Percentiles rank a stretch among this genome's conserved stretches.
phyloP scores from a whole-genome alignment of 2,329 filamentous ascomycete genomes.

The Remersonia thermophila region DNA sequence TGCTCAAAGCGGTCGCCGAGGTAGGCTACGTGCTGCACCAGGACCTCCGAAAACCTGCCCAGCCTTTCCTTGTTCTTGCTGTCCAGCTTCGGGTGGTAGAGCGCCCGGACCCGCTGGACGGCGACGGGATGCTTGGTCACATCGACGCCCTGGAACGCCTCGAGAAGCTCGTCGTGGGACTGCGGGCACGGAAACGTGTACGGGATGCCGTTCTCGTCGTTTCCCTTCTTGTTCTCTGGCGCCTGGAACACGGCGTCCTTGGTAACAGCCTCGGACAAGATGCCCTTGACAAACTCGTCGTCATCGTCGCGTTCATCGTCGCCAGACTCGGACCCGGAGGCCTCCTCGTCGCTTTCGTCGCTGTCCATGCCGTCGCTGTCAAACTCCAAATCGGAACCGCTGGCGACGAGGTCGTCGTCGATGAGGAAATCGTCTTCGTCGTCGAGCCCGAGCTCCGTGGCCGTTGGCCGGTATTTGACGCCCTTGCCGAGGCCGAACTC shows the following conservation, averaged over 20 bases:
- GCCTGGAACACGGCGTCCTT: conserved; percentile 39
- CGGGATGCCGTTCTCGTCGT: conserved; percentile 49
- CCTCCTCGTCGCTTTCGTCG: conserved; percentile 31
- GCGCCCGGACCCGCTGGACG: conserved; percentile 76
- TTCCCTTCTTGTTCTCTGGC: conserved; percentile 30
- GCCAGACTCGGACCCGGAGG: conserved; percentile 28
- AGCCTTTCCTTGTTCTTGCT: conserved; percentile 78
- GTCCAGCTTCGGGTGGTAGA: conserved; percentile 83
- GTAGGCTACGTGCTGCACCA: conserved; percentile 51
- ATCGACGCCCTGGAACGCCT: conserved; percentile 49
- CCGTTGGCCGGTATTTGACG: conserved; percentile 43
- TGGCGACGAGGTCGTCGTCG: conserved; percentile 79
- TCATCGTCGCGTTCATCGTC: conserved; percentile 62
- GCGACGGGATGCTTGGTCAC: conserved; percentile 59
- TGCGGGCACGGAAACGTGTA: conserved; percentile 81
- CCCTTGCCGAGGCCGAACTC: conserved; percentile 49
- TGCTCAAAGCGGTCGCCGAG: conserved; percentile 34
- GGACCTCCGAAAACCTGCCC: conserved; percentile 48
- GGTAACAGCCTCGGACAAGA: conserved; percentile 48
- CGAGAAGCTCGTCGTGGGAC: conserved; percentile 61
- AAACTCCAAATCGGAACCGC: conserved; percentile 56
- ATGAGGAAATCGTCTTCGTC: conserved; percentile 92
- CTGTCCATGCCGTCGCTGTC: conserved; percentile 41
- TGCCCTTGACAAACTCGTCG: conserved; percentile 60
- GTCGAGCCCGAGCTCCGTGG: conserved; percentile 59